These are phyloP conservation scores for Cutaneotrichosporon mucoides DNA, from an alignment of 1,284 basidiomycete species.

Conservation along the genomic window DNA sequence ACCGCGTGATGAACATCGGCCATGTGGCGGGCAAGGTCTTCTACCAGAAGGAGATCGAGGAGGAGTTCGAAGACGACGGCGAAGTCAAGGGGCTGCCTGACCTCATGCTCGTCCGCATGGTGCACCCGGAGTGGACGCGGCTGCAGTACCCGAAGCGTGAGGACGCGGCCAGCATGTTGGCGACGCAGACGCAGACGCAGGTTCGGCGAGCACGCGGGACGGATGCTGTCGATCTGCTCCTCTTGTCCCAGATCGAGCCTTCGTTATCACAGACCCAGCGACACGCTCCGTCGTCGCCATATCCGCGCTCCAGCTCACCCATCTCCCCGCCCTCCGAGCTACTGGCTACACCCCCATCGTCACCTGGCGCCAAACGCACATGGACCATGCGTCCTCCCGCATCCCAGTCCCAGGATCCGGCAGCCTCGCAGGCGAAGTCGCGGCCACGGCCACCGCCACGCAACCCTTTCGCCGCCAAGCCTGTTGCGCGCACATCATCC, in stretches of 20 bases:
- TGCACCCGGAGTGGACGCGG: constrained; percentile 28
- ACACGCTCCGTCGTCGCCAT: too few relatives aligned
- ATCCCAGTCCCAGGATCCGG: too few relatives aligned
- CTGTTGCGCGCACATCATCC: background rate
- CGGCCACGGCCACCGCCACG: background rate
- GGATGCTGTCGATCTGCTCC: background rate
- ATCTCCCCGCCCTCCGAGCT: background rate
- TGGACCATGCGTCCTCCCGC: too few relatives aligned
- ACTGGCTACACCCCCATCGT: background rate
- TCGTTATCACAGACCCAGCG: too few relatives aligned
- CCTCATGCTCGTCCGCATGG: constrained; percentile 37
- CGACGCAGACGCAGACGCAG: background rate
- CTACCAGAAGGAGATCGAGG: background rate
- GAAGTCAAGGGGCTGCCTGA: constrained; percentile 5
- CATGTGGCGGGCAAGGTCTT: background rate
- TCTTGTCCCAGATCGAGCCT: too few relatives aligned
- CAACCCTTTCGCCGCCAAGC: background rate
- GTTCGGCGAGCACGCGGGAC: background rate
- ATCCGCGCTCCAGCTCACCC: background rate
- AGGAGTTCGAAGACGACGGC: background rate
- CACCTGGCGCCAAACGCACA: too few relatives aligned
- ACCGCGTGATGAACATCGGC: background rate
- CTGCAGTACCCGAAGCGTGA: constrained; percentile 1
- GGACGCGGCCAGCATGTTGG: background rate
- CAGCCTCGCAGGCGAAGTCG: background rate